Conservation (phyloP, 352 stramenopile genomes). For the Achlya hypogyna region DNA sequence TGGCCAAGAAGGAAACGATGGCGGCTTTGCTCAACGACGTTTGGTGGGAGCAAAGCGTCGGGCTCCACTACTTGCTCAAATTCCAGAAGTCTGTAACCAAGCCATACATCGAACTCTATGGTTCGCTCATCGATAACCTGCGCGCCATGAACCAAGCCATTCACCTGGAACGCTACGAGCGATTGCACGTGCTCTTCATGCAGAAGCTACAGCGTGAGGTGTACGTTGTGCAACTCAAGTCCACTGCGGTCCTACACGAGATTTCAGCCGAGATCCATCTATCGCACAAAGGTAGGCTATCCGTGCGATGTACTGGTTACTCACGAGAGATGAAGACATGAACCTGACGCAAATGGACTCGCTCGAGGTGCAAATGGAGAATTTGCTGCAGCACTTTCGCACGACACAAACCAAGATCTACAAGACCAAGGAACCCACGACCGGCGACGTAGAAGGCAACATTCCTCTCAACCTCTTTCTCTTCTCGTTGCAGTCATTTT, state of each 20-base stretch:
- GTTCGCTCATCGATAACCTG: constrained; percentile 53
- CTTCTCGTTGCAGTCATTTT: constrained; percentile 79
- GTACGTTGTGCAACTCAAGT: constrained; percentile 65
- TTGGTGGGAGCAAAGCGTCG: constrained; percentile 76
- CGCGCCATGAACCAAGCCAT: constrained; percentile 69
- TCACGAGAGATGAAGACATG: constrained; percentile 26
- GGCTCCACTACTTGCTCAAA: constrained; percentile 51
- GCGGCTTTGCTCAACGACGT: constrained; percentile 47
- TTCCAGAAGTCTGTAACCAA: constrained; percentile 66
- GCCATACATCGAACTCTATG: constrained; percentile 53
- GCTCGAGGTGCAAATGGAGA: constrained; percentile 62
- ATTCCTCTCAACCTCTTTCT: constrained; percentile 72
- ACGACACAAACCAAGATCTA: constrained; percentile 46
- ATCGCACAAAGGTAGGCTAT: constrained; percentile 30
- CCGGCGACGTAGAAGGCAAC: constrained; percentile 72
- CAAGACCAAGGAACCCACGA: constrained; percentile 37
- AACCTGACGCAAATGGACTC: constrained; percentile 36
- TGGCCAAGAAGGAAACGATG: constrained; percentile 50
- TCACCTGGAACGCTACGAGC: constrained; percentile 64
- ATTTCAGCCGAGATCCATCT: constrained; percentile 55
- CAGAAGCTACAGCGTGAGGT: constrained; percentile 71
- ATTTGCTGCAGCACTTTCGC: constrained; percentile 49
- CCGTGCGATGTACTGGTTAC: constrained; percentile 20
- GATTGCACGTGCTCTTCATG: constrained; percentile 66
- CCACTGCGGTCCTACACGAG: constrained; percentile 51